Base-by-base conservation (phyloP, 2,329 filamentous ascomycete genomes). In the Fusarium avenaceum region DNA sequence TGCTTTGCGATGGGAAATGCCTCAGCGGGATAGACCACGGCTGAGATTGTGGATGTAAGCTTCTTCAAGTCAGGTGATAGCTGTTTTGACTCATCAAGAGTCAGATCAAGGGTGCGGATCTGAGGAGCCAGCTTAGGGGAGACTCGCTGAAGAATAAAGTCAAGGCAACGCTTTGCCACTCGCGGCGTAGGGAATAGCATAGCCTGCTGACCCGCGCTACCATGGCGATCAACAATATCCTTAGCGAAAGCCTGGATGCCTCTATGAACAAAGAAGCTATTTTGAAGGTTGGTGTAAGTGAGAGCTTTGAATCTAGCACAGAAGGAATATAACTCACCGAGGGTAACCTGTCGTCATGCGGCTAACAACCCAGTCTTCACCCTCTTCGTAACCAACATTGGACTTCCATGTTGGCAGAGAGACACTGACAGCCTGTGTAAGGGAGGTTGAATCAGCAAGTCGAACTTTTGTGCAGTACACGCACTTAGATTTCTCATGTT, bases 311-410 rank as follows among this genome's bases (percentile, higher is more conserved):
- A 20, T 20, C 17, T 28, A 42, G 48, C 35, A 47, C 50, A 24
- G 42, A 40, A 26, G 42, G 40, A 33, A 39, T 39, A 43, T 51
- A 42, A 68, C 80, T 60, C 79, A 92, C 90, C 92, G 88, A 63
- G 96, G 96, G 79, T 99, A 99, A 35, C 96, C 96, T 44, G 92
- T 96, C 69, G 88, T 86, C 94, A 99, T 91, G 76, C 90, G 91
- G 66, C 86, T 87, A 19, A 96, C 69, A n/a, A 99, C 92, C 90
- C 93, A 96, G 57, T 90, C 83, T 76, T 96, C 87, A 50, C 94
- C 95, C 79, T 99, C 94, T 79, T 99, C 96, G 76, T 99, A 99
- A 40, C 89, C 95, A 39, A 99, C 85, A 74, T 97, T 98, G 69
- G 94, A 85, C 70, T 85, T 86, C 96, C 96, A 99, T 80, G 94